These are phyloP conservation scores for Cutaneotrichosporon sp. DNA, from an alignment of 1,284 basidiomycete species.

Conservation along the genomic window DNA sequence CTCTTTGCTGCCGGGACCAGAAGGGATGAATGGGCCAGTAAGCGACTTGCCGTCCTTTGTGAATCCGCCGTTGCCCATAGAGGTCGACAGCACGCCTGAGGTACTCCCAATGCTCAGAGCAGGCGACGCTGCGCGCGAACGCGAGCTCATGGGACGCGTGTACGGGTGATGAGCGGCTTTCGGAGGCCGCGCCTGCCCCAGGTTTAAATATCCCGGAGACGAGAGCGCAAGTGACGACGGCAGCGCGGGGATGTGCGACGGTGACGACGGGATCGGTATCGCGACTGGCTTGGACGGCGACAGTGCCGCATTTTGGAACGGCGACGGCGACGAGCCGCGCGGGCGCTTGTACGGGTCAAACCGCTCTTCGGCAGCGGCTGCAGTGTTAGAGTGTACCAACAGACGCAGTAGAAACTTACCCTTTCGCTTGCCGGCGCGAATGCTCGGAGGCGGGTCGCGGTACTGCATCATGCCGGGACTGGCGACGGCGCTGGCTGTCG, in stretches of 20 bases:
- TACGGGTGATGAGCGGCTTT: conserved; percentile 27
- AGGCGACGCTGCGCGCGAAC: conserved; percentile 38
- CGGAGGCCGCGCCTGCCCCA: conserved; percentile 1
- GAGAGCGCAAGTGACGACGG: conserved; percentile 21
- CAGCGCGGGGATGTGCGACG: conserved; percentile 28
- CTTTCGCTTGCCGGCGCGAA: conserved; percentile 42
- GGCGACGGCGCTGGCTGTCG: conserved; percentile 1
- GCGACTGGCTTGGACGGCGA: conserved; percentile 30
- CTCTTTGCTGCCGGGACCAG: conserved; percentile 17
- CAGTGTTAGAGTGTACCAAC: conserved; percentile 1
- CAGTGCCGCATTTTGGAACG: conserved; percentile 24
- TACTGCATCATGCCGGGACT: conserved; percentile 41
- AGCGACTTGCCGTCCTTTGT: conserved; percentile 12
- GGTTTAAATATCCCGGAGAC: conserved; percentile 13
- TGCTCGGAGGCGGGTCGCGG: conserved; percentile 28
- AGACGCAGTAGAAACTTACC: conserved; percentile 21
- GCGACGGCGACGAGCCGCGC: conserved; percentile 38
- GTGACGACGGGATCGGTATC: conserved; percentile 40
- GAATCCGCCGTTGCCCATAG: conserved; percentile 22
- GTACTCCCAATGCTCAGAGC: conserved; percentile 40
- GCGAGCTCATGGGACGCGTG: conserved; percentile 32
- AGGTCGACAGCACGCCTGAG: conserved; percentile 26
- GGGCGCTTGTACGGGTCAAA: conserved; percentile 47
- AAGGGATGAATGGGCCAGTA: conserved; percentile 29
- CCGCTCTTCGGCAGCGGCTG: conserved; percentile 35